These are phyloP conservation scores for Arthrobotrys iridis DNA, from an alignment of 2,329 filamentous ascomycete genomes.

Conservation along the genomic window DNA sequence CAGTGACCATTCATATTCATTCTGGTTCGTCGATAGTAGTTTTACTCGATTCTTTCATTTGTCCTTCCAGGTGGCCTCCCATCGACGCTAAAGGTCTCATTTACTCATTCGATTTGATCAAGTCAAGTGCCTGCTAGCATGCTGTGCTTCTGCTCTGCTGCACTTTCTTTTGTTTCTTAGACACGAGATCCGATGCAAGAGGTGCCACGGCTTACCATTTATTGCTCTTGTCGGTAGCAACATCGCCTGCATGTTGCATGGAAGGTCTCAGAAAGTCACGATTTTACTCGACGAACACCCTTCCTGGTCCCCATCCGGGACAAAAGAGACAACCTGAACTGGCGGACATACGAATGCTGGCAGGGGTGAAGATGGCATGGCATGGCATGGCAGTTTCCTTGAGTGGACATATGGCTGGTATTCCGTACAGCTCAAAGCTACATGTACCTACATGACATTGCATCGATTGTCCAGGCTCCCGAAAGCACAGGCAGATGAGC, in stretches of 20 bases:
- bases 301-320: background rate
- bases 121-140: conserved; percentile 26
- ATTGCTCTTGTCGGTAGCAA: conserved; percentile 17
- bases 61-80: background rate
- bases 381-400: conserved; percentile 11
- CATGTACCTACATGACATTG: conserved; percentile 53
- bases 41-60: background rate
- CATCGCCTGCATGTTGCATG: conserved; percentile 51
- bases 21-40: conserved; percentile 9
- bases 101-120: conserved; percentile 9
- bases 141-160: conserved; percentile 23
- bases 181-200: conserved; percentile 54
- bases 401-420: background rate
- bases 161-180: conserved; percentile 16
- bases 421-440: conserved; percentile 43
- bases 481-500: conserved; percentile 43
- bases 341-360: background rate
- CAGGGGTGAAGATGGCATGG: conserved; percentile 7
- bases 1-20: conserved; percentile 9
- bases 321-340: conserved; percentile 15
- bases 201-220: conserved; percentile 50
- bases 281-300: conserved; percentile 31
- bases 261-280: conserved; percentile 53
- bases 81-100: conserved; percentile 39
- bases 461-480: conserved; percentile 22